Base-by-base conservation (phyloP, 306 rosid genomes). In the Luffa aegyptiaca region DNA sequence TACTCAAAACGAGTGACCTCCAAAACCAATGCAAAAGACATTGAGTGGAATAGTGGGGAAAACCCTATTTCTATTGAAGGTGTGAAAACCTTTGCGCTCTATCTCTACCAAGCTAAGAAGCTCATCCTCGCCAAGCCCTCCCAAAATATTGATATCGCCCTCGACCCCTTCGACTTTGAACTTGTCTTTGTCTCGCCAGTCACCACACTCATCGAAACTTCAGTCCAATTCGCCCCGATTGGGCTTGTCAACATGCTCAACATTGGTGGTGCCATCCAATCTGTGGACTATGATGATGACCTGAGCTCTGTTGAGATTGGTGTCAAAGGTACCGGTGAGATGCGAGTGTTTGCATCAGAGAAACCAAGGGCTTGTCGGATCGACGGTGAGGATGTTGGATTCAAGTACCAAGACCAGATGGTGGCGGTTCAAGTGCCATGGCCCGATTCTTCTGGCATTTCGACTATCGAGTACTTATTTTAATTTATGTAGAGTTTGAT, bases 141-240 rank as follows among this genome's bases (percentile, higher is more conserved):
- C 0, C 88, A 90, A n/a, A 79, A 39, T 3, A 78, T 86, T 11
- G 97, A 91, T 18, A 80, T 95, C 20, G 84, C 97, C 4, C 71
- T 95, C 18, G 97, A 95, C 63, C 97, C 98, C 16, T 95, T 95
- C 87, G 82, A 92, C 33, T 95, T 95, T 14, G 97, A 95, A 91
- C 97, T 95, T 5, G 85, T 95, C 4, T 87, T 92, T 0, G 88
- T 95, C 41, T 85, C 96, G 0, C 97, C 97, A 0, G 84, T 95
- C 81, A 83, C 89, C 18, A 31, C 80, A 4, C 82, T 94, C 71
- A 20, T 77, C 36, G 45, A 51, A 31, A 90, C 85, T 36, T 58
- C 83, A 0, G 75, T 92, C 21, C 86, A 89, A 6, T 91, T 95
- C 79, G 92, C 98, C 26, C 93, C 96, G 2, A 90, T 95, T 75